Evolutionary conservation across 1,284 basidiomycete species (phyloP).

Genomic region (Leucoagaricus sp.): DNA sequence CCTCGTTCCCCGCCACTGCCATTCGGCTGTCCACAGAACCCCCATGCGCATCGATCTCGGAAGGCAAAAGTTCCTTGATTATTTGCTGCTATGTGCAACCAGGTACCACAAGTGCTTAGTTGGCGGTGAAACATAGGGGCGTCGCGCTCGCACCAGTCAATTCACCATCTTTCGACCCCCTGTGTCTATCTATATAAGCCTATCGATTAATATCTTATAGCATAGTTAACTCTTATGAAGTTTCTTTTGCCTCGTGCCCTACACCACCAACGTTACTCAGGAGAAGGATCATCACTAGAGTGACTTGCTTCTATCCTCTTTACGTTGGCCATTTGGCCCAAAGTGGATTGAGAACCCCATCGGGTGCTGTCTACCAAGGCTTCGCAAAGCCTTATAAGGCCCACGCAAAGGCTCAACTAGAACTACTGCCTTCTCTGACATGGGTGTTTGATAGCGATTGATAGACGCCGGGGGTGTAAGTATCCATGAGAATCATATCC

Average conservation of each 20-base stretch:
- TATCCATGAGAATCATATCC: slow-evolving; percentile 13
- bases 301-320: slow-evolving; percentile 9
- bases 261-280: neutral
- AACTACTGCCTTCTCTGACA: slow-evolving; percentile 13
- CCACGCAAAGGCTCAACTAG: slow-evolving; percentile 10
- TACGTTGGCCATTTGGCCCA: slow-evolving; percentile 13
- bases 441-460: slow-evolving; percentile 16
- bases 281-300: neutral
- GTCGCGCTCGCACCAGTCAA: neutral
- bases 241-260: neutral
- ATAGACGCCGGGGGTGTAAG: slow-evolving; percentile 10
- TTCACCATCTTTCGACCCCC: neutral
- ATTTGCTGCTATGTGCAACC: slow-evolving; percentile 6
- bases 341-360: slow-evolving; percentile 6
- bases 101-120: slow-evolving; percentile 2
- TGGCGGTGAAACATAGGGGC: neutral
- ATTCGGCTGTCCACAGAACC: slow-evolving; percentile 10
- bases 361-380: slow-evolving; percentile 4
- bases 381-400: slow-evolving; percentile 12
- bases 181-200: neutral
- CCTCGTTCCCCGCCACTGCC: slow-evolving; percentile 9
- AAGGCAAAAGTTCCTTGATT: slow-evolving; percentile 10
- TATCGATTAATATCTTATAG: neutral
- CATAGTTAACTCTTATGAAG: neutral
- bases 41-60: slow-evolving; percentile 14